These are phyloP conservation scores for Colletotrichum gloeosporioides DNA, from an alignment of 2,329 filamentous ascomycete species.

Conservation along the genomic window DNA sequence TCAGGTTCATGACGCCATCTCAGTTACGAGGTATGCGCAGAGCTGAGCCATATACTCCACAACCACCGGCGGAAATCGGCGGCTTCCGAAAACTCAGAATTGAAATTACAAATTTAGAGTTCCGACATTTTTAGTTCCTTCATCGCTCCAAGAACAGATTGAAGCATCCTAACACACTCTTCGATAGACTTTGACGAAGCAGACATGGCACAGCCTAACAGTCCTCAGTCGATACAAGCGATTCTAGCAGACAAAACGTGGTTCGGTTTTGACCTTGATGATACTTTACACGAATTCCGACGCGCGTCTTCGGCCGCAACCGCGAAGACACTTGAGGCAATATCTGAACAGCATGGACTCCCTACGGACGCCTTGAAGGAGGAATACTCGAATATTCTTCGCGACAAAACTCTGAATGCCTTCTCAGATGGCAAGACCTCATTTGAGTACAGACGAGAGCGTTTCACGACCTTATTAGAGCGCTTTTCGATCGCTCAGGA, in stretches of 20 bases:
- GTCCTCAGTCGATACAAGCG: too few species aligned
- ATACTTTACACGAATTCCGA: slow-evolving; percentile 53
- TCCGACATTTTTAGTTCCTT: too few species aligned
- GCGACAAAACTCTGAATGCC: slow-evolving; percentile 37
- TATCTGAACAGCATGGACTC: slow-evolving; percentile 27
- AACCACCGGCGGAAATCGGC: background rate
- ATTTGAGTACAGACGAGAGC: slow-evolving; percentile 44
- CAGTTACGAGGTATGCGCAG: too few species aligned
- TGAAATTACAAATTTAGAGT: too few species aligned
- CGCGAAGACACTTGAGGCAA: slow-evolving; percentile 31
- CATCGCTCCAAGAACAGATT: too few species aligned
- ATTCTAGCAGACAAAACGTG: slow-evolving; percentile 26
- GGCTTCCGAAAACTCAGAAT: background rate
- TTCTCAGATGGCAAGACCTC: slow-evolving; percentile 51
- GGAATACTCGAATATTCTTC: slow-evolving; percentile 38
- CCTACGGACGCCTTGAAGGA: slow-evolving; percentile 22
- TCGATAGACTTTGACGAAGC: too few species aligned
- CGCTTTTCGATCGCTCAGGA: slow-evolving; percentile 27
- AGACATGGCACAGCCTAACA: too few species aligned
- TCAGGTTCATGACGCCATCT: too few species aligned
- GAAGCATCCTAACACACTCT: too few species aligned
- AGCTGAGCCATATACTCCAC: background rate
- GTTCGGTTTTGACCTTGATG: slow-evolving; percentile 54
- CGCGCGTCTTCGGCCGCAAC: slow-evolving; percentile 41
- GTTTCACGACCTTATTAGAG: slow-evolving; percentile 38